phyloP scores from a whole-genome alignment of 192 early-diverging fungal species.

The Phycomyces nitens region DNA sequence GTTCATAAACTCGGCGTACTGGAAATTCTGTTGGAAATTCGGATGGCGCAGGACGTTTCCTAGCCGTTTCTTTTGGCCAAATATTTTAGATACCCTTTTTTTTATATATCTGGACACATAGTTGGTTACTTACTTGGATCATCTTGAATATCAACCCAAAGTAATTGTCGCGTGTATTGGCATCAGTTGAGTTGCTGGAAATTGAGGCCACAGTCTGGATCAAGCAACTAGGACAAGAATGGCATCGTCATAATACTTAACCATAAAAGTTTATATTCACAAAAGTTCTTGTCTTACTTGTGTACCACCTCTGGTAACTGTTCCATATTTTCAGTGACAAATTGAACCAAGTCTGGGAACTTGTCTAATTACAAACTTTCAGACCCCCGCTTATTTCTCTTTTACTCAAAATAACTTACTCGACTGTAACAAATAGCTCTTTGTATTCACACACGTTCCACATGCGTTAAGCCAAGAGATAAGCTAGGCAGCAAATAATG shows the following conservation, averaged over 20 bases:
- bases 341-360: slow-evolving; percentile 56
- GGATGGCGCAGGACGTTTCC: slow-evolving; percentile 52
- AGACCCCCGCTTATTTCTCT: slow-evolving; percentile 15
- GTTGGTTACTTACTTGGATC: slow-evolving; percentile 43
- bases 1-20: slow-evolving; percentile 48
- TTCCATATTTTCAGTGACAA: slow-evolving; percentile 55
- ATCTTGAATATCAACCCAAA: slow-evolving; percentile 51
- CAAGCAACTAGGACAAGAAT: slow-evolving; percentile 42
- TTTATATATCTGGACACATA: not conserved
- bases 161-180: slow-evolving; percentile 50
- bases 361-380: slow-evolving; percentile 32
- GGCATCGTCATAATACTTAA: not conserved
- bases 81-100: not conserved
- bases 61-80: slow-evolving; percentile 43
- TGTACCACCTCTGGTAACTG: slow-evolving; percentile 58
- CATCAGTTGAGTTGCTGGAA: slow-evolving; percentile 49
- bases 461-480: slow-evolving; percentile 44
- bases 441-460: slow-evolving; percentile 35
- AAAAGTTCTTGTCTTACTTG: slow-evolving; percentile 38
- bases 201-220: slow-evolving; percentile 63
- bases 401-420: slow-evolving; percentile 25
- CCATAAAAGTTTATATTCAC: too few relatives aligned
- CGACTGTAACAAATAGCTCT: slow-evolving; percentile 49
- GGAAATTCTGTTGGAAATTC: slow-evolving; percentile 54
- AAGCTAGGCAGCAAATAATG: slow-evolving; percentile 4